Percentiles rank a stretch among this genome's conserved stretches.
These are phyloP conservation scores for Lagenaria siceraria DNA, from an alignment of 306 rosid genomes.

Conservation along the genomic window DNA sequence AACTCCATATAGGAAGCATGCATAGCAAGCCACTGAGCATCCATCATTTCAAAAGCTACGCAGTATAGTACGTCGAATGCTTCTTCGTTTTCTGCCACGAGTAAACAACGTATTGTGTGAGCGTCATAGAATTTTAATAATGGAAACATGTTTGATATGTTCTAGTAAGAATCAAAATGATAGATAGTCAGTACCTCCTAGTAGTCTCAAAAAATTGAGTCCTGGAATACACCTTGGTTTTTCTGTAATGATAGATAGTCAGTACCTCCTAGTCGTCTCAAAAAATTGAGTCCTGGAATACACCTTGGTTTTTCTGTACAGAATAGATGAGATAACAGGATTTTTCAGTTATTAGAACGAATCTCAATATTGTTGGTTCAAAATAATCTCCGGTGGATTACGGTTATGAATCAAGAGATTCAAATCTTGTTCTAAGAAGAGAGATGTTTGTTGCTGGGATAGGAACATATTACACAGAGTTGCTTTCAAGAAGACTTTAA, in stretches of 20 bases:
- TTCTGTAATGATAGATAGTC: background rate
- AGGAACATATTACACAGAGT: background rate
- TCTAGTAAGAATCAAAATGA: background rate
- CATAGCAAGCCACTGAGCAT: slow-evolving; percentile 96
- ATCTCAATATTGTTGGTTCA: background rate
- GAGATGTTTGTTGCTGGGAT: background rate
- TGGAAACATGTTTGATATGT: background rate
- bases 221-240: slow-evolving; percentile 80
- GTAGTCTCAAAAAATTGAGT: slow-evolving; percentile 52
- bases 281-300: slow-evolving; percentile 69
- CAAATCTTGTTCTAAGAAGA: background rate
- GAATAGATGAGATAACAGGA: slow-evolving; percentile 5
- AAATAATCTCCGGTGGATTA: background rate
- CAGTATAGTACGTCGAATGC: slow-evolving; percentile 72
- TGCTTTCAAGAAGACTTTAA: background rate
- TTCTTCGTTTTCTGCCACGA: slow-evolving; percentile 63
- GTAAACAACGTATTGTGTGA: background rate
- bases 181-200: slow-evolving; percentile 52
- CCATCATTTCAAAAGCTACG: slow-evolving; percentile 88
- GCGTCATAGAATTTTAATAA: background rate
- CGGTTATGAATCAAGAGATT: background rate
- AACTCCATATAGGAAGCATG: slow-evolving; percentile 91
- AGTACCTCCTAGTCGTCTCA: slow-evolving; percentile 74
- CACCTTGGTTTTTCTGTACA: slow-evolving; percentile 64
- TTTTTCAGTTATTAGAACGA: background rate